Percentiles rank a stretch among this genome's conserved stretches.
These are phyloP conservation scores for Scheffersomyces parashehatae DNA, from an alignment of 1,139 yeast species.

Conservation along the genomic window DNA sequence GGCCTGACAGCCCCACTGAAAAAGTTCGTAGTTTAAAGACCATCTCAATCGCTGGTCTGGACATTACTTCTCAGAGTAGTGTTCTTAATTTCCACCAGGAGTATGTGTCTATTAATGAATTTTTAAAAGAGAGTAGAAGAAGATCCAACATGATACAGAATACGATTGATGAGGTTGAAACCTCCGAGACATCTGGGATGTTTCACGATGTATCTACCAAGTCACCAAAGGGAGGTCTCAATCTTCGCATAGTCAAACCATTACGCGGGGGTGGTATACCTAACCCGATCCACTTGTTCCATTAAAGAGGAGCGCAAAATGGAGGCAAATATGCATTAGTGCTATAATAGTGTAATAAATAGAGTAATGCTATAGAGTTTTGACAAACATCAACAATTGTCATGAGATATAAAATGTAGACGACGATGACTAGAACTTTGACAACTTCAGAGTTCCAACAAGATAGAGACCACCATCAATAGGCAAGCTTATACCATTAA, in stretches of 20 bases:
- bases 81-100: slow-evolving; percentile 17
- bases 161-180: slow-evolving; percentile 10
- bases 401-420: too few relatives aligned
- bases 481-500: slow-evolving; percentile 74
- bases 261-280: slow-evolving; percentile 53
- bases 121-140: slow-evolving; percentile 14
- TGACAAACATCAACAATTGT: too few relatives aligned
- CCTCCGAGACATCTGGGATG: slow-evolving; percentile 22
- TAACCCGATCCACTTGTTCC: slow-evolving; percentile 14
- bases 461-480: slow-evolving; percentile 65
- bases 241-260: slow-evolving; percentile 66
- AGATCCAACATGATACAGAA: slow-evolving; percentile 12
- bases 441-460: slow-evolving; percentile 1
- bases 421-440: neutral
- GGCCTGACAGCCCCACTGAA: neutral
- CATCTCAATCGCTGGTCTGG: neutral
- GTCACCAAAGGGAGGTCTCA: slow-evolving; percentile 46
- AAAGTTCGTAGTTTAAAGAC: neutral
- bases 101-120: slow-evolving; percentile 14
- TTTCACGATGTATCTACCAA: slow-evolving; percentile 18
- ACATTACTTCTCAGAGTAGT: neutral
- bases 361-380: too few relatives aligned
- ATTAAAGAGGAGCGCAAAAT: slow-evolving; percentile 1
- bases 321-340: too few relatives aligned
- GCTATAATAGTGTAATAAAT: too few relatives aligned